Percentiles rank a stretch among this genome's conserved stretches.
Evolutionary conservation across 192 early-diverging fungal species (phyloP).

Genomic region (Lunasporangiospora selenospora): DNA sequence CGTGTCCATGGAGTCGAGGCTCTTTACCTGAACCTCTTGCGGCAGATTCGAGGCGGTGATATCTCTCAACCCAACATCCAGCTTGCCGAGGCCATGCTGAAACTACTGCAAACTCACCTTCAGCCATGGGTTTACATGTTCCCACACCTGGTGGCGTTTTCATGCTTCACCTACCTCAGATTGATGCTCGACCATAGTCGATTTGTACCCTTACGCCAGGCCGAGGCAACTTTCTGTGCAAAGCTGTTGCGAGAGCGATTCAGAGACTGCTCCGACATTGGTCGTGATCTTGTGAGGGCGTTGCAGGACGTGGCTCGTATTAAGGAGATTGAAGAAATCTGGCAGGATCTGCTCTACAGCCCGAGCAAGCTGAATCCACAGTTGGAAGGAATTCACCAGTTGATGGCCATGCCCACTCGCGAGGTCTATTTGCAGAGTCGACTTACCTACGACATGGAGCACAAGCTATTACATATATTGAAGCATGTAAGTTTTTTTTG

Average conservation of each 20-base stretch:
- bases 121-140: conserved; percentile 28
- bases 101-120: conserved; percentile 53
- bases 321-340: conserved; percentile 60
- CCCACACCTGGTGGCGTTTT: conserved; percentile 20
- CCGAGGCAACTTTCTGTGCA: conserved; percentile 56
- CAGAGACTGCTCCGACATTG: conserved; percentile 61
- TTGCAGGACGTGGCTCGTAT: conserved; percentile 66
- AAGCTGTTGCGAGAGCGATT: conserved; percentile 65
- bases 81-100: conserved; percentile 55
- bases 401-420: conserved; percentile 67
- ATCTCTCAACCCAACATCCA: conserved; percentile 51
- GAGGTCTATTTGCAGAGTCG: conserved; percentile 64
- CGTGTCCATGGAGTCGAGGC: conserved; percentile 58
- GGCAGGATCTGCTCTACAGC: conserved; percentile 59
- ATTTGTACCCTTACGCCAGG: conserved; percentile 50
- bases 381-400: conserved; percentile 60
- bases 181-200: conserved; percentile 63
- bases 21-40: conserved; percentile 57
- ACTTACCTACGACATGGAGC: conserved; percentile 74
- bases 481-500: conserved; percentile 51
- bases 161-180: conserved; percentile 34
- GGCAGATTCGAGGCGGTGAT: conserved; percentile 72
- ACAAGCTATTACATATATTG: conserved; percentile 68
- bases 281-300: conserved; percentile 70
- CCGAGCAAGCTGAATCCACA: conserved; percentile 63